These are phyloP conservation scores for Bipolaris zeicola DNA, from an alignment of 2,329 filamentous ascomycete genomes.

Conservation along the genomic window DNA sequence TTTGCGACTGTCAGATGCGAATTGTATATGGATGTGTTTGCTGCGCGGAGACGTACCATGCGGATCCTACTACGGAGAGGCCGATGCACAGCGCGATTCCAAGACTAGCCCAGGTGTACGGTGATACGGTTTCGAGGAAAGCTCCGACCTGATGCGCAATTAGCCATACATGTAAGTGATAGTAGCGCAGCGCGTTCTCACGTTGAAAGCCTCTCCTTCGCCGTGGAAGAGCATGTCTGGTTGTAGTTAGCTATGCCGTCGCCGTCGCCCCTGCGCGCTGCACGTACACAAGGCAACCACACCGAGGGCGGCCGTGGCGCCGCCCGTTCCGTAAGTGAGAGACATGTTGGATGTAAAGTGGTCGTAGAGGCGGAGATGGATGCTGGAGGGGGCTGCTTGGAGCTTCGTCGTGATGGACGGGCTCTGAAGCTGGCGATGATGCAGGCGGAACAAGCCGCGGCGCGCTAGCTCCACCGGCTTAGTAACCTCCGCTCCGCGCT, in stretches of 20 bases:
- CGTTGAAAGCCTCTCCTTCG: constrained; percentile 94
- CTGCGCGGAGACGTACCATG: constrained; percentile 70
- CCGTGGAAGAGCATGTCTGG: constrained; percentile 98
- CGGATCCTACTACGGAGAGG: constrained; percentile 92
- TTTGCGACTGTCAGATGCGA: constrained; percentile 49
- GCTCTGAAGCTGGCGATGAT: constrained; percentile 36
- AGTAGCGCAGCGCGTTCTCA: constrained; percentile 57
- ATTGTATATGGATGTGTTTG: neutral
- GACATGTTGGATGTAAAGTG: constrained; percentile 62
- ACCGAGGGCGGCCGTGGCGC: constrained; percentile 69
- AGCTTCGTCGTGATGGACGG: constrained; percentile 35
- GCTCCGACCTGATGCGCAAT: constrained; percentile 71
- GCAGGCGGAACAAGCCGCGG: constrained; percentile 36
- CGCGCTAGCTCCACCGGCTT: constrained; percentile 18
- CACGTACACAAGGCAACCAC: constrained; percentile 80
- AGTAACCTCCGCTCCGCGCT: constrained; percentile 9
- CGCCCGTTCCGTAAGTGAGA: constrained; percentile 72
- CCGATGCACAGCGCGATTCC: constrained; percentile 96
- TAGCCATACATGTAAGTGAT: constrained; percentile 4
- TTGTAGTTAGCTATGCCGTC: constrained; percentile 34
- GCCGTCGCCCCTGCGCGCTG: constrained; percentile 24
- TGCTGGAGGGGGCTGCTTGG: constrained; percentile 31
- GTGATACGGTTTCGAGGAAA: constrained; percentile 92
- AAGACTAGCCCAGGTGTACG: constrained; percentile 88
- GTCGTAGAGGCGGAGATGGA: constrained; percentile 29